Evolutionary conservation across 176 grass and related monocot species (phyloP).

Genomic region (Juncus inflexus): DNA sequence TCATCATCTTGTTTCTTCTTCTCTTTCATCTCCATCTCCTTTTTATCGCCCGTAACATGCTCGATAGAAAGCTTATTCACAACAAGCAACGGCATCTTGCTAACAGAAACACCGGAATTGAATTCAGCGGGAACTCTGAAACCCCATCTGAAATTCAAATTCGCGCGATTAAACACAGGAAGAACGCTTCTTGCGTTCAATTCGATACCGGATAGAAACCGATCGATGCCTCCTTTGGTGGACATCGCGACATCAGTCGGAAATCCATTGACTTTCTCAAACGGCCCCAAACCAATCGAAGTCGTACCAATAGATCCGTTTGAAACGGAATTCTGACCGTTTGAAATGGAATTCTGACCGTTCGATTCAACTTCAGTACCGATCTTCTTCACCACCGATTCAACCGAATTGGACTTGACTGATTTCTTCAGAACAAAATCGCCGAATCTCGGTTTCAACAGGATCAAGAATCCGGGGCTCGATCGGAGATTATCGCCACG

Average conservation of each 20-base stretch:
- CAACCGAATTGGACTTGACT: slow-evolving; percentile 23
- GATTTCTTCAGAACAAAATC: slow-evolving; percentile 70
- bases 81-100: slow-evolving; percentile 70
- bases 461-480: slow-evolving; percentile 53
- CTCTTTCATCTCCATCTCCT: slow-evolving; percentile 5
- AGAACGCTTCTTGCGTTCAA: slow-evolving; percentile 63
- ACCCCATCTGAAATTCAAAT: slow-evolving; percentile 70
- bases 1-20: not conserved
- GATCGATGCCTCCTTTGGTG: slow-evolving; percentile 27
- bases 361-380: slow-evolving; percentile 25
- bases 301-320: slow-evolving; percentile 4
- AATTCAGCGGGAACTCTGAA: slow-evolving; percentile 58
- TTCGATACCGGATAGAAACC: slow-evolving; percentile 57
- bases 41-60: slow-evolving; percentile 27
- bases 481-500: slow-evolving; percentile 17
- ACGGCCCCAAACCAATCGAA: slow-evolving; percentile 29
- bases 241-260: slow-evolving; percentile 40
- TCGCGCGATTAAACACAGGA: slow-evolving; percentile 49
- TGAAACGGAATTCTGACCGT: not conserved
- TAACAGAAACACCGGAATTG: slow-evolving; percentile 30
- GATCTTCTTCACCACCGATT: slow-evolving; percentile 31
- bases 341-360: not conserved
- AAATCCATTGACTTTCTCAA: slow-evolving; percentile 39
- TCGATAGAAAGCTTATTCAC: slow-evolving; percentile 85
- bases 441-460: slow-evolving; percentile 65